Conservation (phyloP, 2,329 filamentous ascomycete genomes). For the Neoscytalidium dimidiatum region DNA sequence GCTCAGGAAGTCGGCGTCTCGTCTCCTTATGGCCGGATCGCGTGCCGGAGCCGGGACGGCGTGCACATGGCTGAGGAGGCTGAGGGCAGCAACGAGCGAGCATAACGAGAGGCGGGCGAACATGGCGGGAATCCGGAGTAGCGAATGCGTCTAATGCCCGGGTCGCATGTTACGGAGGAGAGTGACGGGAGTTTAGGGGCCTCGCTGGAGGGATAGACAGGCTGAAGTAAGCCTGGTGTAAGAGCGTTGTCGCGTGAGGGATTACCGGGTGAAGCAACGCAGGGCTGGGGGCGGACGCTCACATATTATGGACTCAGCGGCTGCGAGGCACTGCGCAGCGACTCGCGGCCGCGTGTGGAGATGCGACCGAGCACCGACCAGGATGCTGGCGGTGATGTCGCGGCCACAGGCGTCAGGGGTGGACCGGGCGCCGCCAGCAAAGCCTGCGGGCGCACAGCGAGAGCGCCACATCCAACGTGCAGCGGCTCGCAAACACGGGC, state of each 20-base stretch:
- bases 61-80: constrained; percentile 3
- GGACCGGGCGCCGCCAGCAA: not conserved
- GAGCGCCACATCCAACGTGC: not conserved
- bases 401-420: constrained; percentile 14
- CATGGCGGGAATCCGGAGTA: constrained; percentile 9
- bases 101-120: constrained; percentile 17
- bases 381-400: constrained; percentile 1
- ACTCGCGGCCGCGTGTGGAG: constrained; percentile 10
- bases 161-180: constrained; percentile 9
- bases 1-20: constrained; percentile 23
- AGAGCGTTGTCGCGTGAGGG: constrained; percentile 17
- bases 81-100: constrained; percentile 9
- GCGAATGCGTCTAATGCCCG: not conserved
- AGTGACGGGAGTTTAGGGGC: not conserved
- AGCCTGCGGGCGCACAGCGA: not conserved
- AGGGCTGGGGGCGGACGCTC: not conserved
- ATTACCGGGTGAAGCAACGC: constrained; percentile 11
- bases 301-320: not conserved
- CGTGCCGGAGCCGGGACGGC: not conserved
- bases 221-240: not conserved
- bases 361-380: constrained; percentile 11
- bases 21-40: constrained; percentile 9
- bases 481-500: not conserved
- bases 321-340: constrained; percentile 6
- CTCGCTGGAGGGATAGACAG: not conserved